These are phyloP conservation scores for Neoascochyta sp. DNA, from an alignment of 2,329 filamentous ascomycete species.

Conservation along the genomic window DNA sequence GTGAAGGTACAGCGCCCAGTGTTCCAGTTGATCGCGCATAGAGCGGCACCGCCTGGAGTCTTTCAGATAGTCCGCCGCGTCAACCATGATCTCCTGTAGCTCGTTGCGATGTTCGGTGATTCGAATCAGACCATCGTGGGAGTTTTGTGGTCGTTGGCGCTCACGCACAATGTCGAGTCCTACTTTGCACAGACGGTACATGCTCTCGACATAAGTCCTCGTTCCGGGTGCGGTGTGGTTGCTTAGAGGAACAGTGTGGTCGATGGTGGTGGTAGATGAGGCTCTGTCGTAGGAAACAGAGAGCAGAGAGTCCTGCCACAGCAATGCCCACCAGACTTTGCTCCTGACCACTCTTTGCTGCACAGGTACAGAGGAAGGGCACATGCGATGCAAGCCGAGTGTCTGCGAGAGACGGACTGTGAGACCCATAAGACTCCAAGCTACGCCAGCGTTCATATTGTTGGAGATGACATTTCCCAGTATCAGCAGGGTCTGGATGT, in stretches of 20 bases:
- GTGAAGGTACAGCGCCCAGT: conserved; percentile 59
- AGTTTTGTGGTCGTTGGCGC: conserved; percentile 53
- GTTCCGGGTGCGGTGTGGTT: conserved; percentile 47
- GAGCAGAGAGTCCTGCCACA: conserved; percentile 63
- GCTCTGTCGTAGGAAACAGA: conserved; percentile 62
- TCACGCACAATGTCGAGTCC: conserved; percentile 59
- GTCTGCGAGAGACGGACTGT: conserved; percentile 59
- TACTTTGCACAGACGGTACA: conserved; percentile 54
- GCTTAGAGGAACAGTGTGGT: conserved; percentile 41
- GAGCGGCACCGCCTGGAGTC: conserved; percentile 50
- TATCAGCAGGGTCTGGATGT: conserved; percentile 59
- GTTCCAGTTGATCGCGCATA: conserved; percentile 54
- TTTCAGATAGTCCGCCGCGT: conserved; percentile 56
- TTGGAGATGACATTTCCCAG: conserved; percentile 61
- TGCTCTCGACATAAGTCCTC: conserved; percentile 56
- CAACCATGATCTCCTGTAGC: conserved; percentile 56
- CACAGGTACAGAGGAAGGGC: conserved; percentile 50
- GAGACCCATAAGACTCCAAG: conserved; percentile 58
- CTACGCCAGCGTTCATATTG: conserved; percentile 63
- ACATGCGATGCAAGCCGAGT: conserved; percentile 57
- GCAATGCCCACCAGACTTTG: conserved; percentile 55
- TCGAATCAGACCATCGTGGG: conserved; percentile 51
- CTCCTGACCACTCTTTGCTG: conserved; percentile 42
- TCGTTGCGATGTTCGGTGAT: conserved; percentile 57
- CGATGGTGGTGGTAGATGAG: conserved; percentile 54